Conservation (phyloP, 1,284 basidiomycete genomes). For the Cerioporus squamosus region DNA sequence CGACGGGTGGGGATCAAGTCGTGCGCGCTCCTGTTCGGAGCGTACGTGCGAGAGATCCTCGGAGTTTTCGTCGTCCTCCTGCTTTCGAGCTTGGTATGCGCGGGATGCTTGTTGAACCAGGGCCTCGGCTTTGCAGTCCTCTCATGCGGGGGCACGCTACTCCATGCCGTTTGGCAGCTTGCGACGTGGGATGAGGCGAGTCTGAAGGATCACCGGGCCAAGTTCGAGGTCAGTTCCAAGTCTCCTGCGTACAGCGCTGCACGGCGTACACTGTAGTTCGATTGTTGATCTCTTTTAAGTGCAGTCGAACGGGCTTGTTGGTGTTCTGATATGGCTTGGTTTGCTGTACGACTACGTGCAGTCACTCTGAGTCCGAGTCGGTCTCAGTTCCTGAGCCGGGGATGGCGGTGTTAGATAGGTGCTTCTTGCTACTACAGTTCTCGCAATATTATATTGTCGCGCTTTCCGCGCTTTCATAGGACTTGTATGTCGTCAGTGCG, state of each 20-base stretch:
- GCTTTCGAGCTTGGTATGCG: slow-evolving; percentile 48
- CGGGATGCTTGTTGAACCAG: slow-evolving; percentile 55
- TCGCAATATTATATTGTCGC: too few species aligned
- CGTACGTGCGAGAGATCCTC: slow-evolving; percentile 59
- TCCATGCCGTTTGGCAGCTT: slow-evolving; percentile 63
- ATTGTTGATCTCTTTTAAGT: neutral
- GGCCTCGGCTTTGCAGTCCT: slow-evolving; percentile 56
- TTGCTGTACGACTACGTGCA: slow-evolving; percentile 44
- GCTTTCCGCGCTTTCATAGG: too few species aligned
- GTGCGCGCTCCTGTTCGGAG: slow-evolving; percentile 60
- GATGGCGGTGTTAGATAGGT: too few species aligned
- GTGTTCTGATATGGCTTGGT: slow-evolving; percentile 54
- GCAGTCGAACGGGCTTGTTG: slow-evolving; percentile 47
- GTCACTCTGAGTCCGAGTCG: too few species aligned
- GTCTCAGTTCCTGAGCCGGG: too few species aligned
- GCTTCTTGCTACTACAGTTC: too few species aligned
- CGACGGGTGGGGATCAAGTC: slow-evolving; percentile 55
- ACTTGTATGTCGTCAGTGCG: too few species aligned
- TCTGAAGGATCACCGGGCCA: slow-evolving; percentile 59
- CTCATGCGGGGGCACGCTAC: slow-evolving; percentile 53
- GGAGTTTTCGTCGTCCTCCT: slow-evolving; percentile 54
- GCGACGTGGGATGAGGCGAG: slow-evolving; percentile 53
- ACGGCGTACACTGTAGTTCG: neutral
- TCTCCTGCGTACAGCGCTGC: neutral
- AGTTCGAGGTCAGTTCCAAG: slow-evolving; percentile 25